Evolutionary conservation across 768 basidiomycete genomes (phyloP).

Genomic region (Xanthoconium purpureum): DNA sequence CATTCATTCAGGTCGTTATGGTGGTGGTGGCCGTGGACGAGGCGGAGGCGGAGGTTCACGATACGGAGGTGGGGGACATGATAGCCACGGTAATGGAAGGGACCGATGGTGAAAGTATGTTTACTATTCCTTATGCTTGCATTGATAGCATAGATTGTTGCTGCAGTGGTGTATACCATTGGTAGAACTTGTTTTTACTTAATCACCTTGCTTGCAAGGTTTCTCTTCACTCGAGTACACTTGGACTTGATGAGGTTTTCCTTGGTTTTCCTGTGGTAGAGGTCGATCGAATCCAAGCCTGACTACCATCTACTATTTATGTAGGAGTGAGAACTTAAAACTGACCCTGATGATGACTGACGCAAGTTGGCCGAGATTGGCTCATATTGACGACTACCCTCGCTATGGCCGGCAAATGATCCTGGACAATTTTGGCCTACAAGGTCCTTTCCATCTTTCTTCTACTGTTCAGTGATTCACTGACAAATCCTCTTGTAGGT

Average conservation of each 20-base stretch:
- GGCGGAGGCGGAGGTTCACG: slow-evolving; percentile 18
- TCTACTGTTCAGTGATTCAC: not conserved
- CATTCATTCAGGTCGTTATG: slow-evolving; percentile 53
- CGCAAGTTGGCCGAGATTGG: slow-evolving; percentile 22
- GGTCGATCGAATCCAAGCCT: too few species aligned
- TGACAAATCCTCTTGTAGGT: slow-evolving; percentile 43
- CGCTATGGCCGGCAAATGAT: slow-evolving; percentile 98
- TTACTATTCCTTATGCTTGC: slow-evolving; percentile 2
- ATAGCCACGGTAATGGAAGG: slow-evolving; percentile 22
- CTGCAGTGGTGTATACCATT: slow-evolving; percentile 24
- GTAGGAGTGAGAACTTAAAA: too few species aligned
- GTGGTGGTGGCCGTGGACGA: slow-evolving; percentile 39
- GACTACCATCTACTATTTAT: too few species aligned
- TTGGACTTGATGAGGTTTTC: too few species aligned
- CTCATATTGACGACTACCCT: slow-evolving; percentile 66
- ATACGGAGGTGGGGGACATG: slow-evolving; percentile 15
- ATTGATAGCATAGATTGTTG: slow-evolving; percentile 20
- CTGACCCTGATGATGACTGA: slow-evolving; percentile 2
- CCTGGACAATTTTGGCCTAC: slow-evolving; percentile 79
- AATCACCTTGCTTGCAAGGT: not conserved
- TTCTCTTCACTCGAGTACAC: too few species aligned
- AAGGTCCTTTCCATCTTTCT: slow-evolving; percentile 46
- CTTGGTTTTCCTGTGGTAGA: too few species aligned
- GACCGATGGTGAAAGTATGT: slow-evolving; percentile 23
- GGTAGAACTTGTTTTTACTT: slow-evolving; percentile 14